Conservation (phyloP, 768 basidiomycete genomes). For the Suillus subluteus region DNA sequence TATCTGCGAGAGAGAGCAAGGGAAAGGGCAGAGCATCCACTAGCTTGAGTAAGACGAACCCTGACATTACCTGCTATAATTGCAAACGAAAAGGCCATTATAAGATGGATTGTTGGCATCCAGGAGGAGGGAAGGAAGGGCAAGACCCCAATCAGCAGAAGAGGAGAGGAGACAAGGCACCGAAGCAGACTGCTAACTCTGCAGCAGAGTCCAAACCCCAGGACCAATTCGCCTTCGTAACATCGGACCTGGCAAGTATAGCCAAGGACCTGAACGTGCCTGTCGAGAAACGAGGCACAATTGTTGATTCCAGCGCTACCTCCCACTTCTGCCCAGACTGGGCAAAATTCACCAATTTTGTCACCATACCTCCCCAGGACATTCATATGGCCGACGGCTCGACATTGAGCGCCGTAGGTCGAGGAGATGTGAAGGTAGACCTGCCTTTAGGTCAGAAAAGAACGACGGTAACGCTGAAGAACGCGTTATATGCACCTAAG, state of each 20-base stretch:
- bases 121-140: neutral
- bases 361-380: neutral
- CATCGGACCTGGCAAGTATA: neutral
- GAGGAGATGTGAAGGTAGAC: neutral
- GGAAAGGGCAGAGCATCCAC: too few relatives aligned
- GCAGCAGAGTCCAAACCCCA: neutral
- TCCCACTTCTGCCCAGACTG: neutral
- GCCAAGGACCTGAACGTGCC: neutral
- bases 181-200: neutral
- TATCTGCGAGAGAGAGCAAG: too few relatives aligned
- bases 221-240: neutral
- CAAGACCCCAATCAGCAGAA: neutral
- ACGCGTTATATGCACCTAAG: neutral
- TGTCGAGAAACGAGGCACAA: neutral
- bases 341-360: neutral
- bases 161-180: neutral
- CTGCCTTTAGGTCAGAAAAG: neutral
- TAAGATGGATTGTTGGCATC: neutral
- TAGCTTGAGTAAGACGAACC: too few relatives aligned
- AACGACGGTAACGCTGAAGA: neutral
- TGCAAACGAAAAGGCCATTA: neutral
- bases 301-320: neutral
- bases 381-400: neutral
- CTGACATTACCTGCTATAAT: neutral
- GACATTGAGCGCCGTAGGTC: neutral